Conservation (phyloP, 1,284 basidiomycete species). For the Ceratobasidium sp. region DNA sequence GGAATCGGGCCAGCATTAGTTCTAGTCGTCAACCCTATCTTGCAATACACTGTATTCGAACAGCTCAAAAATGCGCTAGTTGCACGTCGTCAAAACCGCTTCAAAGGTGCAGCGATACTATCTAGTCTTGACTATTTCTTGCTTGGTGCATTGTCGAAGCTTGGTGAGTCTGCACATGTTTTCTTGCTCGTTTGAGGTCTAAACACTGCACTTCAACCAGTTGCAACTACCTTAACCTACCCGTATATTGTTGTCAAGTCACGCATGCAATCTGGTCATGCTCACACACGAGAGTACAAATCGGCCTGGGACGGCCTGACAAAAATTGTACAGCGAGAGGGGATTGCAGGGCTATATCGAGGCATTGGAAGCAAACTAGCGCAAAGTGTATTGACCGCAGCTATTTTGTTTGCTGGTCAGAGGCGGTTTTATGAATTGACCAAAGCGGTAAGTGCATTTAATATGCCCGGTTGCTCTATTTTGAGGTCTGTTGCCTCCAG, state of each 20-base stretch:
- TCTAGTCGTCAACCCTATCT: conserved; percentile 94
- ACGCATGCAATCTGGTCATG: conserved; percentile 79
- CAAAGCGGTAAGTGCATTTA: conserved; percentile 44
- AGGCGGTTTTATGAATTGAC: conserved; percentile 62
- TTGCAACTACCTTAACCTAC: conserved; percentile 78
- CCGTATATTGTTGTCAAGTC: conserved; percentile 89
- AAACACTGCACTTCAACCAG: conserved; percentile 54
- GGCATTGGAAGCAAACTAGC: conserved; percentile 86
- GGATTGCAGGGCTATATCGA: conserved; percentile 82
- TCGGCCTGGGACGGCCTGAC: conserved; percentile 76
- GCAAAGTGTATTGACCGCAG: conserved; percentile 90
- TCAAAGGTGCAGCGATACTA: conserved; percentile 57
- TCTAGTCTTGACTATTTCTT: conserved; percentile 90
- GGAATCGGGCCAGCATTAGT: conserved; percentile 96
- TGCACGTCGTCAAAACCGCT: conserved; percentile 61
- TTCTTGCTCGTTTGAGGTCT: conserved; percentile 14
- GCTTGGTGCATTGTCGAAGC: conserved; percentile 87
- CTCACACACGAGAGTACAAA: conserved; percentile 69
- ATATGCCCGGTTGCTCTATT: not conserved
- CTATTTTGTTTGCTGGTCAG: conserved; percentile 88
- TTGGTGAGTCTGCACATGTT: conserved; percentile 62
- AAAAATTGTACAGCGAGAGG: conserved; percentile 79
- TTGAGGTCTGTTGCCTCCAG: not conserved
- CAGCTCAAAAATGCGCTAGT: conserved; percentile 86
- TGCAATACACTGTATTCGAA: conserved; percentile 87